Percentiles rank a stretch among this genome's conserved stretches.
Conservation (phyloP, 2,329 filamentous ascomycete species). For the Pseudogymnoascus sp. region DNA sequence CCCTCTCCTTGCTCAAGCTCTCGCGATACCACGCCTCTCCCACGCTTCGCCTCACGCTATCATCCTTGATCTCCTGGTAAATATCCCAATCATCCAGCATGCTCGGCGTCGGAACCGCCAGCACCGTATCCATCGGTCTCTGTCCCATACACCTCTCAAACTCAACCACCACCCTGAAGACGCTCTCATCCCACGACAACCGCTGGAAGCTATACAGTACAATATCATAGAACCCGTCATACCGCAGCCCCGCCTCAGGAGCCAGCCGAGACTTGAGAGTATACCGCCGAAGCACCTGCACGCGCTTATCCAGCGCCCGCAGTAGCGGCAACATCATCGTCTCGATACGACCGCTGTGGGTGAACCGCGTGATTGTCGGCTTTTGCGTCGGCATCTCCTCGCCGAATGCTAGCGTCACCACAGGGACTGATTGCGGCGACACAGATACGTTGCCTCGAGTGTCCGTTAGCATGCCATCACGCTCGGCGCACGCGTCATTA, state of each 20-base stretch:
- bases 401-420: constrained; percentile 48
- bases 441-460: constrained; percentile 41
- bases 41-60: constrained; percentile 32
- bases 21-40: constrained; percentile 34
- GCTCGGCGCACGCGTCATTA: constrained; percentile 48
- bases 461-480: constrained; percentile 48
- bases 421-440: constrained; percentile 38
- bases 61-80: constrained; percentile 42
- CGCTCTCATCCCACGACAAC: background rate
- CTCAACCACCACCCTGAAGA: constrained; percentile 30
- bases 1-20: constrained; percentile 15
- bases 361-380: constrained; percentile 37
- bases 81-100: constrained; percentile 52
- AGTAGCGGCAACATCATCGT: constrained; percentile 47
- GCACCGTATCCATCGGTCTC: constrained; percentile 37
- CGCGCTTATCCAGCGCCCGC: constrained; percentile 42
- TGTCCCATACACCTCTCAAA: constrained; percentile 42
- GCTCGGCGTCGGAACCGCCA: constrained; percentile 45
- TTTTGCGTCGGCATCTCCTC: constrained; percentile 40
- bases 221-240: constrained; percentile 49
- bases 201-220: background rate
- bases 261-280: constrained; percentile 46
- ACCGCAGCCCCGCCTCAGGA: constrained; percentile 47
- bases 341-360: constrained; percentile 37
- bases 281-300: constrained; percentile 49